Base-by-base conservation (phyloP, 2,329 filamentous ascomycete genomes). In the Orbilia oligospora region DNA sequence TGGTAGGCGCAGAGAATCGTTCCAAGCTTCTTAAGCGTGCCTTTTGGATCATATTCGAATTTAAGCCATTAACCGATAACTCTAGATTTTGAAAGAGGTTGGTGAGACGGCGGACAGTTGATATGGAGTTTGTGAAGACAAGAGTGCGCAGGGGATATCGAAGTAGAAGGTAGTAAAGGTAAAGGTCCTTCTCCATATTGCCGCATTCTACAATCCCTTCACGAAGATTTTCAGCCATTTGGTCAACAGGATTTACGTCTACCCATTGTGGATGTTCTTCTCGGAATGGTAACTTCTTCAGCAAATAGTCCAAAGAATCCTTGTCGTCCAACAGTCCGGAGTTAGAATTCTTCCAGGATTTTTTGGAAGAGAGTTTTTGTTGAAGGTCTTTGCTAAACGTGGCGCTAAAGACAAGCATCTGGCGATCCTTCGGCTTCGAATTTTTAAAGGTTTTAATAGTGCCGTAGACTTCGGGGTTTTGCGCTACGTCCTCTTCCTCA, bases 11-110 rank as follows among this genome's bases (percentile, higher is more conserved):
- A 0, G 92, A 91, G 85, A 99, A 98, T 48, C 92, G 91, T 83
- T 99, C 96, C 1, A 99, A 89, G 0, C 93, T 95, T 46, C 95
- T 91, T n/a, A 97, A 87, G 53, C 96, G 93, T 2, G 96, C 94
- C 84, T 98, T 98, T 85, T 99, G 96, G 0, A 91, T 88, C 96
- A 99, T 98, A 80, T 94, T 92, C 0, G 94, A 97, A 85, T 99
- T 96, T 0, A 99, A 87, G 0, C 92, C 90, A 38, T 80, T 80
- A 8, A 80, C 92, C 1, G 91, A 90, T 8, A 97, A 87, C 80
- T 91, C 89, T 64, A 99, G 89, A 81, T 93, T 93, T 81, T 95
- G 90, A 0, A 99, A 88, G 83, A 97, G 89, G 0, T 95, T 93
- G 0, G 91, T 90, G 12, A 99, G 87, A 44, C 96, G 93, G 53